Evolutionary conservation across 306 rosid genomes (phyloP), one percentile per base, ranked within the genome.

Genomic region (Cicer yamashitae): DNA sequence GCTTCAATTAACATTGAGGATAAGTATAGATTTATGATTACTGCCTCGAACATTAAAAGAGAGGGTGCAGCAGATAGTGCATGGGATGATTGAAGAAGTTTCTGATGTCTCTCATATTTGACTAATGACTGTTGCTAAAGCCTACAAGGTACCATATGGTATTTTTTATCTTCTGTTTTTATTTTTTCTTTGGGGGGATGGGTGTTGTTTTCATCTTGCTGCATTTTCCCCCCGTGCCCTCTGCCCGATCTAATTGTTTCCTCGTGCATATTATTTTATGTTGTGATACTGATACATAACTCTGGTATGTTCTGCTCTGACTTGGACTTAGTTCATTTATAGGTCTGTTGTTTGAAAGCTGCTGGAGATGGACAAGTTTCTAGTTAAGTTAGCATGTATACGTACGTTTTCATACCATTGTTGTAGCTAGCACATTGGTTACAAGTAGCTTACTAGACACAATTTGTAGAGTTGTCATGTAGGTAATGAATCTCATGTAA

Each of bases 41-140:
- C 88, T 11, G 67, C 88, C 5, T 48, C 91, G 8, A 68, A 78
- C 84, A 63, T 6, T 67, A 86, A 85, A 77, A 7, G 54, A 79
- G 96, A 88, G 84, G 97, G 97, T 1, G 85, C 90, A 10, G 97
- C 97, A 15, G 97, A 92, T 77, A 81, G 96, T 79, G 97, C 97
- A 56, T 92, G 97, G 97, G 91, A 92, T 67, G 97, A 91, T 74
- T 91, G 50, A 79, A 53, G 59, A 56, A 80, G 53, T 12, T 12
- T 84, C 7, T 52, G 64, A 61, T 77, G 61, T 66, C 66, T 70
- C 53, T 65, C 78, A 52, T 66, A 46, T 57, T 64, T 51, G 82
- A 74, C 40, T 57, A 73, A 68, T 12, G 73, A 25, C 67, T 81
- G 57, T 64, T 82, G 78, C 75, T 58, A 43, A 14, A 65, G 75